Percentiles rank a stretch among this genome's conserved stretches.
Conservation (phyloP, 164 flowering plant genomes). For the Liquidambar formosana region DNA sequence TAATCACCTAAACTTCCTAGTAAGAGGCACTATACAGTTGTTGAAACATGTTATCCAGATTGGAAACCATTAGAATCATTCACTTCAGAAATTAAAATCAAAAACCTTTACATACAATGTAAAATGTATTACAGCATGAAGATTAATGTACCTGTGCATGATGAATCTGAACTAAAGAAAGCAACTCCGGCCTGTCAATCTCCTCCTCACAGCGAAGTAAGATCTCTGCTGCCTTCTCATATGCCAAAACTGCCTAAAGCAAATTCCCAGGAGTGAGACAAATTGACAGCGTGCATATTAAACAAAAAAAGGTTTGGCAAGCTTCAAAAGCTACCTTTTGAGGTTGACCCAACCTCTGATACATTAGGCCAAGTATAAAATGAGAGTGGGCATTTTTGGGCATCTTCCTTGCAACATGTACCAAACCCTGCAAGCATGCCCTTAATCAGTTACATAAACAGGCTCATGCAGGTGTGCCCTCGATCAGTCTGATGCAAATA, state of each 20-base stretch:
- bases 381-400: slow-evolving; percentile 97
- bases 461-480: no score
- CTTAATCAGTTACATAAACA: no score
- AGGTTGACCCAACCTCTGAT: slow-evolving; percentile 86
- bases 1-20: slow-evolving; percentile 63
- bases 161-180: slow-evolving; percentile 82
- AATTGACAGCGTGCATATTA: not conserved
- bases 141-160: slow-evolving; percentile 78
- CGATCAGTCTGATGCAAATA: no score
- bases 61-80: slow-evolving; percentile 8
- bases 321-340: slow-evolving; percentile 60
- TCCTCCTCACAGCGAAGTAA: slow-evolving; percentile 71
- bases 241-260: slow-evolving; percentile 69
- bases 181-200: slow-evolving; percentile 81
- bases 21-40: slow-evolving; percentile 64
- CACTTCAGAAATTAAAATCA: not conserved
- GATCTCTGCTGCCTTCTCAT: slow-evolving; percentile 88
- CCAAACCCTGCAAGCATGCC: slow-evolving; percentile 61
- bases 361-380: slow-evolving; percentile 88
- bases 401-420: slow-evolving; percentile 89
- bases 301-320: not conserved
- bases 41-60: slow-evolving; percentile 17
- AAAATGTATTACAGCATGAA: not conserved
- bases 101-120: not conserved
- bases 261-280: not conserved